phyloP scores from a whole-genome alignment of 1,139 yeast species.

The Komagataea norvegica region DNA sequence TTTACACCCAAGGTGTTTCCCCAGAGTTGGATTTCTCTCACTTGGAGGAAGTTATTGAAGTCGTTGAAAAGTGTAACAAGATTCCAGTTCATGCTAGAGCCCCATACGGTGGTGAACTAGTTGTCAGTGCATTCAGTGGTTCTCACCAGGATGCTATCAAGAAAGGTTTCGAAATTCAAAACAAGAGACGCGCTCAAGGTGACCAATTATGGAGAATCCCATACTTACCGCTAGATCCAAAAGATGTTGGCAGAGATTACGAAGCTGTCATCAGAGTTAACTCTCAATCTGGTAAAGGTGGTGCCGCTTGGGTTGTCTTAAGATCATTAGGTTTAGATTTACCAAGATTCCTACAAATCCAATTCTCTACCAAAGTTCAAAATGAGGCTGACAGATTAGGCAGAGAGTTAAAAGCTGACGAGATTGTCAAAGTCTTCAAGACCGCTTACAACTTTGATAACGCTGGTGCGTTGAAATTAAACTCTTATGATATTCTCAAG shows the following conservation, averaged over 20 bases:
- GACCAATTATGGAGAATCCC: conserved; percentile 75
- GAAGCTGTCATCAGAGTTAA: conserved; percentile 98
- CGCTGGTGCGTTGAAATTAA: conserved; percentile 42
- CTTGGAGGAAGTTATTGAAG: conserved; percentile 71
- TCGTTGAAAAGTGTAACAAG: conserved; percentile 91
- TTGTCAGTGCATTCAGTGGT: conserved; percentile 94
- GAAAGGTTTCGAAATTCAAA: conserved; percentile 77
- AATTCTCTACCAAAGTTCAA: conserved; percentile 83
- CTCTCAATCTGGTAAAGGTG: conserved; percentile 98
- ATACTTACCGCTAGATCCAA: conserved; percentile 92
- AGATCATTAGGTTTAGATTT: conserved; percentile 84
- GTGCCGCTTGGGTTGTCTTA: conserved; percentile 95
- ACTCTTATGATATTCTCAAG: conserved; percentile 44
- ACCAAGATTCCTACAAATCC: conserved; percentile 89
- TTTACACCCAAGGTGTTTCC: conserved; percentile 89
- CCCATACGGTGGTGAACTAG: conserved; percentile 95
- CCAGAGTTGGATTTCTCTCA: conserved; percentile 89
- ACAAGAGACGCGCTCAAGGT: conserved; percentile 42
- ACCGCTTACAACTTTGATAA: conserved; percentile 61
- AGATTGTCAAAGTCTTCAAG: conserved; percentile 73
- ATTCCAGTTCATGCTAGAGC: conserved; percentile 91
- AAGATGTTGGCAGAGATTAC: conserved; percentile 92
- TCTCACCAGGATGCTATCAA: conserved; percentile 98
- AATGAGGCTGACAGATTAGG: conserved; percentile 75
- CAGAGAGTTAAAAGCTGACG: conserved; percentile 74